Evolutionary conservation across 2,329 filamentous ascomycete species (phyloP).

Genomic region (Cladophialophora bantiana): DNA sequence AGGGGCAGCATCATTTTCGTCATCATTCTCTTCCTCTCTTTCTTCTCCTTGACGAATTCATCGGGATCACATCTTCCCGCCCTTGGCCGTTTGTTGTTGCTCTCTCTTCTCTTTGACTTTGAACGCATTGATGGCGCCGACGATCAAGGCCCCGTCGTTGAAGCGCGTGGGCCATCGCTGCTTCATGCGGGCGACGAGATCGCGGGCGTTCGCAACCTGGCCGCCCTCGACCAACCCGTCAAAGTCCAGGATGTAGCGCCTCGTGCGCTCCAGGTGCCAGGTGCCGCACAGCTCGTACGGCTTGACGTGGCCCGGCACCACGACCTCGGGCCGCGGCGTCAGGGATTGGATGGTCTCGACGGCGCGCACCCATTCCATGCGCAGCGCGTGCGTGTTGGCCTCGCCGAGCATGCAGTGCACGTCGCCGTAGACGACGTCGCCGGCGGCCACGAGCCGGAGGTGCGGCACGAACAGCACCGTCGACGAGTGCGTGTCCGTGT

Average conservation of each 20-base stretch:
- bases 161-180: conserved; percentile 16
- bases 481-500: conserved; percentile 44
- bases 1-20: too few species aligned
- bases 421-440: conserved; percentile 51
- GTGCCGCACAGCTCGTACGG: conserved; percentile 42
- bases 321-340: conserved; percentile 41
- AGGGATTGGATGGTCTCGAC: conserved; percentile 46
- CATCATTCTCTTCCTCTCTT: too few species aligned
- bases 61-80: conserved; percentile 16
- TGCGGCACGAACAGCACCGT: conserved; percentile 48
- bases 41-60: too few species aligned
- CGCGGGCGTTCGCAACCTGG: conserved; percentile 69
- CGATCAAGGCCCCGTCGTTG: conserved; percentile 23
- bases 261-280: conserved; percentile 42
- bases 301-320: conserved; percentile 46
- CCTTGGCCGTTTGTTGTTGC: conserved; percentile 63
- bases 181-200: conserved; percentile 63
- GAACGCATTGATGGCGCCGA: conserved; percentile 55
- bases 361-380: conserved; percentile 46
- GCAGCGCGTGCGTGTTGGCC: conserved; percentile 44
- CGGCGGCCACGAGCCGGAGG: conserved; percentile 47
- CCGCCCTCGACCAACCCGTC: conserved; percentile 22
- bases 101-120: conserved; percentile 68
- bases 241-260: conserved; percentile 43
- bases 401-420: conserved; percentile 49